A percentile compares a stretch with the other conserved stretches of the same genome.
These are phyloP conservation scores for Elsinoe perseae DNA, from an alignment of 2,329 filamentous ascomycete genomes.

Conservation along the genomic window DNA sequence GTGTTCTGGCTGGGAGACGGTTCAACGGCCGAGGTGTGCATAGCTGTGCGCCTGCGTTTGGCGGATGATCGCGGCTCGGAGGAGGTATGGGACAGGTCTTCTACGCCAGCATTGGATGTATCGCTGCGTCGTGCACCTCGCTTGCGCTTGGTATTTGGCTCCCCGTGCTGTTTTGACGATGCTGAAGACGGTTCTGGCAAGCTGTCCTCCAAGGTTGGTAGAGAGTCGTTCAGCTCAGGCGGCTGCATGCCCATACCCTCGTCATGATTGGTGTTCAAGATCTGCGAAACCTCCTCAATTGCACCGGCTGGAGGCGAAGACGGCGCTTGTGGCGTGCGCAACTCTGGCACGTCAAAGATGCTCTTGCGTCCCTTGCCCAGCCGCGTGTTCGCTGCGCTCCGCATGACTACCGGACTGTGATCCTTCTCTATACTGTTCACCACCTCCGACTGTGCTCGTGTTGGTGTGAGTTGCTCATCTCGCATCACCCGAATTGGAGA, in stretches of 20 bases:
- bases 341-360: constrained; percentile 17
- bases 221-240: constrained; percentile 5
- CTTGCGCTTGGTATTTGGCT: constrained; percentile 15
- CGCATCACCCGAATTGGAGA: constrained; percentile 33
- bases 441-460: constrained; percentile 19
- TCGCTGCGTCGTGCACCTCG: constrained; percentile 10
- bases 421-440: constrained; percentile 26
- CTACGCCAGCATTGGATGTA: neutral
- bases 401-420: constrained; percentile 28
- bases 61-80: neutral
- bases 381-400: neutral
- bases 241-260: neutral
- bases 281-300: constrained; percentile 14
- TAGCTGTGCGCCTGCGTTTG: constrained; percentile 4
- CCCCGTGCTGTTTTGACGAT: constrained; percentile 2
- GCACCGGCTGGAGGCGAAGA: constrained; percentile 5
- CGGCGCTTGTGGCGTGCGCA: constrained; percentile 1
- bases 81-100: neutral
- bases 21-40: neutral
- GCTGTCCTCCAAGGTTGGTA: constrained; percentile 13
- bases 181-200: constrained; percentile 9
- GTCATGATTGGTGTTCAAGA: constrained; percentile 10
- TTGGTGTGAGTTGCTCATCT: constrained; percentile 14
- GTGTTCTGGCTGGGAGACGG: constrained; percentile 9
- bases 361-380: constrained; percentile 18